phyloP scores from a whole-genome alignment of 2,329 filamentous ascomycete species.

The Cadophora gregata region DNA sequence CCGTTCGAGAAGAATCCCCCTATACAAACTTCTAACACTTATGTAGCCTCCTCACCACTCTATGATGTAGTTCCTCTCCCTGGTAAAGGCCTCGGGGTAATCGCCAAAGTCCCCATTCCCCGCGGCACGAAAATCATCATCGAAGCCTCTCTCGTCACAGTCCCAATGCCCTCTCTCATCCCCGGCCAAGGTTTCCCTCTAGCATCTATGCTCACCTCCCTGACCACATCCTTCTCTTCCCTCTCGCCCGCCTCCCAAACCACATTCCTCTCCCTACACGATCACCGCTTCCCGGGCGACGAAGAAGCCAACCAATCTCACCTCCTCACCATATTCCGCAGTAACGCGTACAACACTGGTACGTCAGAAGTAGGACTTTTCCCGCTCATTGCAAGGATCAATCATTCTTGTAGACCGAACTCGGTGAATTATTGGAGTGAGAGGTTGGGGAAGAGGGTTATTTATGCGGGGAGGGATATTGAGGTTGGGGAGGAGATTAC shows the following conservation, averaged over 20 bases:
- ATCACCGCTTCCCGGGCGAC: conserved; percentile 29
- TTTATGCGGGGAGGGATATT: conserved; percentile 47
- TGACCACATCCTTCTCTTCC: conserved; percentile 35
- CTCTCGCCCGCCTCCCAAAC: conserved; percentile 25
- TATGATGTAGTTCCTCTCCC: conserved; percentile 43
- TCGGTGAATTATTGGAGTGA: conserved; percentile 47
- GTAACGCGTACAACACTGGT: conserved; percentile 35
- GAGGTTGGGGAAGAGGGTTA: conserved; percentile 39
- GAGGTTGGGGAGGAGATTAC: conserved; percentile 47
- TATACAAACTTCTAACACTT: background rate
- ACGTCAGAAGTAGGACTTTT: conserved; percentile 46
- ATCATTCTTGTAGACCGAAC: conserved; percentile 48
- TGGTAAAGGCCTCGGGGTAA: conserved; percentile 50
- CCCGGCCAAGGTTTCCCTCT: conserved; percentile 43
- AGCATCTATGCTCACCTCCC: conserved; percentile 45
- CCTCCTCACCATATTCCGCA: conserved; percentile 36
- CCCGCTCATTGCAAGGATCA: conserved; percentile 46
- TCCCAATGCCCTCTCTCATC: conserved; percentile 40
- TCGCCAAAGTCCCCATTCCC: conserved; percentile 46
- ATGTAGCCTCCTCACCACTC: background rate
- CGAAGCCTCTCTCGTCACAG: conserved; percentile 47
- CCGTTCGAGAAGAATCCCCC: too few relatives aligned
- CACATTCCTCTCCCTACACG: conserved; percentile 30
- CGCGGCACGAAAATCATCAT: conserved; percentile 49
- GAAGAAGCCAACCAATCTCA: conserved; percentile 37